These are phyloP conservation scores for Colletotrichum sojae DNA, from an alignment of 2,329 filamentous ascomycete species.

Conservation along the genomic window DNA sequence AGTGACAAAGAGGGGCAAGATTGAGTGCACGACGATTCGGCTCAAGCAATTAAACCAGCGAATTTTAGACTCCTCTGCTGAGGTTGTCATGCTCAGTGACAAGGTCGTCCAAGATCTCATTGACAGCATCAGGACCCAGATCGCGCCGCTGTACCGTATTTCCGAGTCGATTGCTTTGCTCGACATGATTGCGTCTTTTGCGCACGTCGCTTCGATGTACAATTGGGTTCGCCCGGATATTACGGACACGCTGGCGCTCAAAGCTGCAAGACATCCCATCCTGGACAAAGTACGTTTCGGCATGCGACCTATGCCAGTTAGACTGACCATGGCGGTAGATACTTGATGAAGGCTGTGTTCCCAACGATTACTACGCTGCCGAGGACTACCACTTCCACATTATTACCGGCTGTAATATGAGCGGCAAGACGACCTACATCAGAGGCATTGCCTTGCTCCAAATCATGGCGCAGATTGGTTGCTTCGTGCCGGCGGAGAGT, in stretches of 20 bases:
- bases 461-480: constrained; percentile 95
- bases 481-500: constrained; percentile 89
- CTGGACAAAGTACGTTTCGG: constrained; percentile 71
- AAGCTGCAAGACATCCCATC: constrained; percentile 83
- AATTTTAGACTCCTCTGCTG: constrained; percentile 85
- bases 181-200: constrained; percentile 87
- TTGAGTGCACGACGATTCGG: constrained; percentile 90
- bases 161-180: constrained; percentile 89
- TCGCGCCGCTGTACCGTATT: constrained; percentile 83
- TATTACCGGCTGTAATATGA: constrained; percentile 98
- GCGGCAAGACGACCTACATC: constrained; percentile 96
- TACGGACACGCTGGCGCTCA: constrained; percentile 78
- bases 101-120: constrained; percentile 80
- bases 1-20: constrained; percentile 77
- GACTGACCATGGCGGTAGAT: not conserved
- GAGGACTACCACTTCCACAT: constrained; percentile 89
- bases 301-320: not conserved
- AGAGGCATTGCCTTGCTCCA: constrained; percentile 85
- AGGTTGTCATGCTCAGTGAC: constrained; percentile 88
- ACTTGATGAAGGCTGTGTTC: constrained; percentile 74
- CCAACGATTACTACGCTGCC: constrained; percentile 91
- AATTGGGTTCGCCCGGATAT: constrained; percentile 77
- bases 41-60: constrained; percentile 85
- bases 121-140: constrained; percentile 77
- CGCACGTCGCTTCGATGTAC: constrained; percentile 76